Base-by-base conservation (phyloP, 345 rosid species). In the Camelina hispida region DNA sequence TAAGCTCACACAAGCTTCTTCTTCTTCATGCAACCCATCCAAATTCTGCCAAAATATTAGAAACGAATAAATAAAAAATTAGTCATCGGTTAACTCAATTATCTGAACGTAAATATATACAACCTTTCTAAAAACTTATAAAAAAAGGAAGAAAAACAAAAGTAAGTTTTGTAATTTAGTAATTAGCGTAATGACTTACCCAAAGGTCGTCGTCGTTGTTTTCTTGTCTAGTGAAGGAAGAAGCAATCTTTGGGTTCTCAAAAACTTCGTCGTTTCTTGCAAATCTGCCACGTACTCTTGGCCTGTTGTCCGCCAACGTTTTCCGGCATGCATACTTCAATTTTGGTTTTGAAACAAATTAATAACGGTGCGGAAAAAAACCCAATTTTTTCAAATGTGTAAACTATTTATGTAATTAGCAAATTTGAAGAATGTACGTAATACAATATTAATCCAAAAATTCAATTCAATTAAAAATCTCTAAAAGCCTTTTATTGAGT, bases 231-330 rank as follows among this genome's bases (percentile, higher is more conserved):
- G 73, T 38, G 18, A 84, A 81, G 42, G 89, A 71, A 6, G 86
- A 84, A 65, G 89, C 67, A 62, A 75, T 77, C 69, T 88, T 92
- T 64, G 92, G 84, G 83, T 62, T 79, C 70, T 92, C 78, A 12
- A 51, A 66, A 9, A 67, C 65, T 58, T 95, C 97, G 77, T 92
- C 97, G 76, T 91, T 95, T 54, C 99, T 85, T 48, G 97, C 99
- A 83, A 95, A 95, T 77, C 99, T 92, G 89, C 99, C 99, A 81
- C 97, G 99, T 81, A 92, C 85, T 51, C 99, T 90, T 1, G 97
- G 99, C 44, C 99, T 81, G 81, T 81, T 95, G 97, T 95, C 96
- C 43, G 99, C 99, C 77, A 95, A 87, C 64, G 96, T 89, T 88
- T 95, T 92, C 38, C 99, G 89, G 78, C 97, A 95, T 74, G 97